Conservation (phyloP, 1,284 basidiomycete species). For the Cutaneotrichosporon sp. region DNA sequence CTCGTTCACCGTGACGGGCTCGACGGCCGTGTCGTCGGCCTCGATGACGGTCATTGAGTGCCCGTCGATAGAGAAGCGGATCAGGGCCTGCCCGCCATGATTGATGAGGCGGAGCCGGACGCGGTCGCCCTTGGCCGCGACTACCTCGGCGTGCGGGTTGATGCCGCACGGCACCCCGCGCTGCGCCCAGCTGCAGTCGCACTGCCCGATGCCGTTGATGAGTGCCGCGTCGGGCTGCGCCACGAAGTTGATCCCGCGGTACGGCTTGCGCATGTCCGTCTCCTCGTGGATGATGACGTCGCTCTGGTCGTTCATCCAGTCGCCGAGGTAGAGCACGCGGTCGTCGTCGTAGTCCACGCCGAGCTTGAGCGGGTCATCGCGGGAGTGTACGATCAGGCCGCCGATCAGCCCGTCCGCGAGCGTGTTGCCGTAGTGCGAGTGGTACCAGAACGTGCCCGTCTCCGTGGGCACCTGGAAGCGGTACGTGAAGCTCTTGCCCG, state of each 20-base stretch:
- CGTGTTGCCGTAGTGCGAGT: conserved; percentile 39
- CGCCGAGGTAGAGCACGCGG: conserved; percentile 26
- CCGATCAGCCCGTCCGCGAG: conserved; percentile 37
- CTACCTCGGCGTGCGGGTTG: neutral
- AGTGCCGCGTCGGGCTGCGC: conserved; percentile 29
- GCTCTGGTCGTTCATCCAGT: conserved; percentile 37
- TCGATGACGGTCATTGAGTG: conserved; percentile 39
- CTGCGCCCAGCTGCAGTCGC: conserved; percentile 8
- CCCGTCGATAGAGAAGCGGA: conserved; percentile 34
- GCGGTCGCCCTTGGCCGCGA: neutral
- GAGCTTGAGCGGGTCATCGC: conserved; percentile 22
- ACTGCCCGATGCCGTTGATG: conserved; percentile 34
- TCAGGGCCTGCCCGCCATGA: conserved; percentile 14
- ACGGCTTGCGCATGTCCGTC: neutral
- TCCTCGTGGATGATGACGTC: conserved; percentile 13
- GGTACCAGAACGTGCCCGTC: conserved; percentile 42
- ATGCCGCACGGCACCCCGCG: conserved; percentile 12
- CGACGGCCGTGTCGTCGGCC: conserved; percentile 32
- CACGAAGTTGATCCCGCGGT: conserved; percentile 12
- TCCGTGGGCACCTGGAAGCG: conserved; percentile 31
- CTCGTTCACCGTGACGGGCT: conserved; percentile 31
- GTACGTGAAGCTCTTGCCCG: conserved; percentile 58
- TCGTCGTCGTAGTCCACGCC: conserved; percentile 34
- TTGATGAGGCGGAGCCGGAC: conserved; percentile 33
- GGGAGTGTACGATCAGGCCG: conserved; percentile 35